Base-by-base conservation (phyloP, 805 yeast species). In the Schwanniomyces vanrijiae region DNA sequence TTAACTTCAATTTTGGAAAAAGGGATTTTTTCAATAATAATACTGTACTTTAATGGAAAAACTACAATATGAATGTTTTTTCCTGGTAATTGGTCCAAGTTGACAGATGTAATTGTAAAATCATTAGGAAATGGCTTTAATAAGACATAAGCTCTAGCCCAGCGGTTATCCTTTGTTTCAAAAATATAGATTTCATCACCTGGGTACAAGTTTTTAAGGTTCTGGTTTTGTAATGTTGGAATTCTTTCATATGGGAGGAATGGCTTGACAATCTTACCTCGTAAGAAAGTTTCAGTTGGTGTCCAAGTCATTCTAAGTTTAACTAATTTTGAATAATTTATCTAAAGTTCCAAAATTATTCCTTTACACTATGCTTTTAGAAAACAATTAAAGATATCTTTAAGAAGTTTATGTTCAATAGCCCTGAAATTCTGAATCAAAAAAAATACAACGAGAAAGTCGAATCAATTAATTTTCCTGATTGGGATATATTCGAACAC, bases 121-220 rank as follows among this genome's bases (percentile, higher is more conserved):
- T 84, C 89, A 26, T 81, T 75, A 0, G 92, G 92, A 45, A 82
- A 68, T 5, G 95, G 91, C 48, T 82, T 77, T 33, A 84, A 70
- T 29, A 86, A 68, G 3, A 81, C 74, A 62, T 90, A 89, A 10
- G 90, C 96, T 55, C 96, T 75, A 20, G 83, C 89, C 96, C 96
- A 90, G 51, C 77, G 77, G 18, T 74, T 73, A 35, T 68, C 64
- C 63, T 78, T 72, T 41, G 77, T 69, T 60, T 89, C 96, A 59
- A 88, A 86, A 16, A 88, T 69, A 61, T 78, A 87, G 26, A 86
- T 82, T 52, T 84, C 88, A 64, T 88, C 95, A 29, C 96, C 96
- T 18, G 84, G 84, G 58, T 81, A 84, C 40, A 85, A 63, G 60
- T 85, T 80, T 49, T 69, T 71, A 64, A 74, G 77, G 50, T 71